Evolutionary conservation across 2,329 filamentous ascomycete genomes (phyloP).

Genomic region (Amauroascus verrucosus): DNA sequence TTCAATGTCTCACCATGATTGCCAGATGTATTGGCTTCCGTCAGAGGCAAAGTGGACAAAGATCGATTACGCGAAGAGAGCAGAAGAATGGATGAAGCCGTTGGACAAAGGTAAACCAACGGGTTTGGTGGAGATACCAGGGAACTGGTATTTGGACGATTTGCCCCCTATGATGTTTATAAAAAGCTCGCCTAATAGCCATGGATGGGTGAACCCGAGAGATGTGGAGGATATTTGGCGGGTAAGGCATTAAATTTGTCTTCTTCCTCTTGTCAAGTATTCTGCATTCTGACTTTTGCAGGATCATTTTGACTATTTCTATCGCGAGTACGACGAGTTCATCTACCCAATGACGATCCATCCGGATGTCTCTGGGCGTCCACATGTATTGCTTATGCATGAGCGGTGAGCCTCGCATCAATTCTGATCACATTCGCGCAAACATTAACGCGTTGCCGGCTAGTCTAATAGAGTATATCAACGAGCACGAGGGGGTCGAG

Average conservation of each 20-base stretch:
- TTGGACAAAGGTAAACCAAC: constrained; percentile 39
- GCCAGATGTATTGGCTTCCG: constrained; percentile 37
- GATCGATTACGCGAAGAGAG: constrained; percentile 36
- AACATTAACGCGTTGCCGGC: constrained; percentile 4
- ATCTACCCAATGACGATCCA: constrained; percentile 70
- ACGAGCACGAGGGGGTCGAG: constrained; percentile 44
- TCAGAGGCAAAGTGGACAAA: constrained; percentile 38
- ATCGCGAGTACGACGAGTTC: constrained; percentile 65
- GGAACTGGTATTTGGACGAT: constrained; percentile 38
- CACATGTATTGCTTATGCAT: constrained; percentile 64
- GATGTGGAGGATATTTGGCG: constrained; percentile 52
- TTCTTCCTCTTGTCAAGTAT: not conserved
- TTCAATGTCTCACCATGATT: constrained; percentile 38
- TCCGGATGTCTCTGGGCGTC: constrained; percentile 60
- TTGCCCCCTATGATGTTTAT: constrained; percentile 40
- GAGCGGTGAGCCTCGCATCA: constrained; percentile 44
- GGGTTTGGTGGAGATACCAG: constrained; percentile 36
- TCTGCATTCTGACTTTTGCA: constrained; percentile 32
- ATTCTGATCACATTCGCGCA: not conserved
- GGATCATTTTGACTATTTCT: constrained; percentile 58
- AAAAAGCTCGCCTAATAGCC: constrained; percentile 41
- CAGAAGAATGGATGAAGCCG: constrained; percentile 39
- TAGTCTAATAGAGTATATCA: constrained; percentile 58
- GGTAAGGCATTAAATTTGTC: constrained; percentile 10
- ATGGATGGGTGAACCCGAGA: constrained; percentile 50